A percentile compares a stretch with the other conserved stretches of the same genome.
phyloP scores from a whole-genome alignment of 108 stramenopile genomes.

The Schizochytrium sp. region DNA sequence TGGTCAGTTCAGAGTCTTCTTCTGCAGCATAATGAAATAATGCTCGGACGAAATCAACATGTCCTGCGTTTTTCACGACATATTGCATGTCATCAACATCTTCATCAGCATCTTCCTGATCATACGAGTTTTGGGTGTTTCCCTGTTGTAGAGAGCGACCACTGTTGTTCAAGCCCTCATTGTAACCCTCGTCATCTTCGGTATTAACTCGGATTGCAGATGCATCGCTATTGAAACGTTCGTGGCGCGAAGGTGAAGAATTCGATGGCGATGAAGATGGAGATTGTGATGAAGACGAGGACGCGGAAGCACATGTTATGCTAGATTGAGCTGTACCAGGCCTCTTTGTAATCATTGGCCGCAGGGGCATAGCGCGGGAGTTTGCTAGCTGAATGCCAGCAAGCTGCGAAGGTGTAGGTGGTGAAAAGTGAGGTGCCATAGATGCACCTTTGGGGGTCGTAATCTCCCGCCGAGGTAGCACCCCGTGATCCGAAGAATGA shows the following conservation, averaged over 20 bases:
- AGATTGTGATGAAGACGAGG: background rate
- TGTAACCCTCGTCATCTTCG: too few species aligned
- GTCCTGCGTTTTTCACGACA: background rate
- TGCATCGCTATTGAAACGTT: background rate
- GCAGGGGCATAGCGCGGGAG: background rate
- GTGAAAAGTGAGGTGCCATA: too few species aligned
- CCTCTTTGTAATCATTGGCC: background rate
- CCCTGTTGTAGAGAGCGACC: background rate
- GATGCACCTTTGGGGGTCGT: too few species aligned
- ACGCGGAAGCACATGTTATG: too few species aligned
- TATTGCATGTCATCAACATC: background rate
- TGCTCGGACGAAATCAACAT: conserved; percentile 39
- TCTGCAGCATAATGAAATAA: conserved; percentile 59
- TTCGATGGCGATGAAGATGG: background rate
- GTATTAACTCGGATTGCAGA: background rate
- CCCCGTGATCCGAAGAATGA: too few species aligned
- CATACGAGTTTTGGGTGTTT: background rate
- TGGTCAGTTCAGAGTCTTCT: conserved; percentile 58
- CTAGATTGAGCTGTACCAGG: background rate
- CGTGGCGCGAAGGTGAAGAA: background rate
- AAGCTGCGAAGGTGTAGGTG: too few species aligned
- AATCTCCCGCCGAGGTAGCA: too few species aligned
- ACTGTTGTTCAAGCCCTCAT: too few species aligned
- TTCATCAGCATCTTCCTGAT: background rate
- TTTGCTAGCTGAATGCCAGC: too few species aligned